Evolutionary conservation across 768 basidiomycete species (phyloP).

Genomic region (Chiua virens): DNA sequence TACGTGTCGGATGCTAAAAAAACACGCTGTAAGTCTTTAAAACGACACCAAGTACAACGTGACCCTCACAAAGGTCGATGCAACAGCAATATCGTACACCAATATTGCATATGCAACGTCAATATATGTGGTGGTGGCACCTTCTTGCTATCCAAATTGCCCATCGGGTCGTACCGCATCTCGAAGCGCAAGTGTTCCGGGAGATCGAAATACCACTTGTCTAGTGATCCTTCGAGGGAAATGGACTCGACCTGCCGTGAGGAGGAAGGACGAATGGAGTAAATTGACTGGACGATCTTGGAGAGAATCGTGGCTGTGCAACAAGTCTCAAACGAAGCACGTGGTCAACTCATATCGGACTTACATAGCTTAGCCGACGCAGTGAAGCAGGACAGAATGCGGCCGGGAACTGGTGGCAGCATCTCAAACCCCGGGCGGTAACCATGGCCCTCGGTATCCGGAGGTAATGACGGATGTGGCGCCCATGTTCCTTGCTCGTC

Average conservation of each 20-base stretch:
- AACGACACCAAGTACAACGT: neutral
- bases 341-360: slow-evolving; percentile 22
- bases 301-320: slow-evolving; percentile 64
- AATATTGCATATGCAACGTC: slow-evolving; percentile 83
- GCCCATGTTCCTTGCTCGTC: slow-evolving; percentile 64
- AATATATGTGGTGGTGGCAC: slow-evolving; percentile 63
- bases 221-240: slow-evolving; percentile 58
- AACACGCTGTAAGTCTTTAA: neutral
- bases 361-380: slow-evolving; percentile 71
- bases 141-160: slow-evolving; percentile 25
- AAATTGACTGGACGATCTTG: slow-evolving; percentile 67
- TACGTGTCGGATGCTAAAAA: slow-evolving; percentile 28
- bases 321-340: slow-evolving; percentile 4
- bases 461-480: slow-evolving; percentile 39
- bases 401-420: slow-evolving; percentile 39
- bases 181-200: slow-evolving; percentile 69
- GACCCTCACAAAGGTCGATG: slow-evolving; percentile 75
- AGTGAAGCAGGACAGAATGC: slow-evolving; percentile 72
- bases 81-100: slow-evolving; percentile 73
- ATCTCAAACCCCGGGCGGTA: slow-evolving; percentile 22
- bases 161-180: slow-evolving; percentile 41
- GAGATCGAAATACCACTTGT: slow-evolving; percentile 75
- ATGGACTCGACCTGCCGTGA: slow-evolving; percentile 60
- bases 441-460: slow-evolving; percentile 31
- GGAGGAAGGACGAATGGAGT: slow-evolving; percentile 56